Evolutionary conservation across 1,284 basidiomycete genomes (phyloP), one percentile per base, ranked within the genome.

Genomic region (Apiotrichum domesticum): DNA sequence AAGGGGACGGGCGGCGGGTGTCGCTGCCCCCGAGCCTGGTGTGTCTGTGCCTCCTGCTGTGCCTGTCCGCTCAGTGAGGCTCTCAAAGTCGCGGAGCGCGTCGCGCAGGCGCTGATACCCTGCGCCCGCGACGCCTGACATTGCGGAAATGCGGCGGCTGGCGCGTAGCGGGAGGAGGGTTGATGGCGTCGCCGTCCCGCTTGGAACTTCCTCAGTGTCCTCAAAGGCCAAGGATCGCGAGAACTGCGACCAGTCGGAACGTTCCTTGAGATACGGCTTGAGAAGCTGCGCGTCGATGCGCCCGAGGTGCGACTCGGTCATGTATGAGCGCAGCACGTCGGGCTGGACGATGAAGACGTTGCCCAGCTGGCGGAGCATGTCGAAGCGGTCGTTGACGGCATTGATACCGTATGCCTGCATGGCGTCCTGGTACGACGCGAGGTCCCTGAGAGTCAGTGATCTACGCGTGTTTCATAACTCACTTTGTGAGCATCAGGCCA

Each of bases 291-390:
- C 79, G 67, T 98, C 95, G 65, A 99, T 93, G 21, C 90, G 84
- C 7, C 91, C 91, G 6, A 97, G 84, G 71, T 92, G 90, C 53
- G 87, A 87, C 68, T 95, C 93, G 4, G 87, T 88, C 74, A 96
- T 89, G 78, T 94, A 97, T 1, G 90, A 89, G 64, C 88, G 89
- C 63, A 97, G 82, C 57, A 92, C 90, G 61, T 95, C 90, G 4
- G 93, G 92, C 59, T 87, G 87, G 46, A 97, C 89, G 64, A 97
- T 87, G 81, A 98, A 99, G 57, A 95, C 83, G 71, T 98, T 96
- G 66, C 96, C 96, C 1, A 99, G 85, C 75, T 98, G 94, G 46
- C 95, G 87, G 63, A 98, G 87, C 81, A 98, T 98, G 72, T 98
- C 96, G 79, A 96, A 99, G 15, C 96, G 90, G 74, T 98, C 95